A percentile compares a stretch with the other conserved stretches of the same genome.
Conservation (phyloP, 805 yeast genomes). For the Zygosaccharomyces lentus region DNA sequence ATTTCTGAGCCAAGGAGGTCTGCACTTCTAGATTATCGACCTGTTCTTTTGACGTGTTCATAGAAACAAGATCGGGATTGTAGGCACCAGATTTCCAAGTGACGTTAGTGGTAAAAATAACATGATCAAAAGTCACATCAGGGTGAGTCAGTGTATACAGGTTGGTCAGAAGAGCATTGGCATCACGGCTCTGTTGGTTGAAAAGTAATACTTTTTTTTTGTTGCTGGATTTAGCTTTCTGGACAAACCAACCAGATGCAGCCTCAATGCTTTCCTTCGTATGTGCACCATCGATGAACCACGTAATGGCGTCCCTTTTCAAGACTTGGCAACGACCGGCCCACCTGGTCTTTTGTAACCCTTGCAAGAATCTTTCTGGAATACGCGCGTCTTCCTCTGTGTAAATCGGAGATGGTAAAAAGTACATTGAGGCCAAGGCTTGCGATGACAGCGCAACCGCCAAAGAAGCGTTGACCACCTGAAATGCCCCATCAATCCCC, state of each 20-base stretch:
- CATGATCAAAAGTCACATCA: conserved; percentile 60
- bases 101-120: conserved; percentile 82
- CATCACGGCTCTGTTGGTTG: conserved; percentile 93
- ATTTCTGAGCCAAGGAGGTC: conserved; percentile 61
- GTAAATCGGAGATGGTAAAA: conserved; percentile 27
- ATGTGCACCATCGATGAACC: conserved; percentile 96
- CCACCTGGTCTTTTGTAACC: conserved; percentile 72
- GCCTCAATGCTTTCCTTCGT: conserved; percentile 81
- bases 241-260: conserved; percentile 75
- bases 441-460: conserved; percentile 68
- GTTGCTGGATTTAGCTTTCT: conserved; percentile 15
- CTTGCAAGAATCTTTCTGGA: conserved; percentile 50
- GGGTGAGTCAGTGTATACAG: conserved; percentile 44
- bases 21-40: conserved; percentile 83
- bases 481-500: conserved; percentile 84
- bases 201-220: conserved; percentile 58
- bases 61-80: conserved; percentile 76
- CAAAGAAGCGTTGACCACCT: conserved; percentile 77
- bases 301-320: conserved; percentile 45
- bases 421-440: conserved; percentile 52
- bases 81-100: conserved; percentile 85
- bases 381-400: conserved; percentile 24
- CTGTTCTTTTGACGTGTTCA: conserved; percentile 73
- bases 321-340: conserved; percentile 93
- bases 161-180: conserved; percentile 53